Evolutionary conservation across 2,329 filamentous ascomycete genomes (phyloP).

Genomic region (Furcasterigmium furcatum): DNA sequence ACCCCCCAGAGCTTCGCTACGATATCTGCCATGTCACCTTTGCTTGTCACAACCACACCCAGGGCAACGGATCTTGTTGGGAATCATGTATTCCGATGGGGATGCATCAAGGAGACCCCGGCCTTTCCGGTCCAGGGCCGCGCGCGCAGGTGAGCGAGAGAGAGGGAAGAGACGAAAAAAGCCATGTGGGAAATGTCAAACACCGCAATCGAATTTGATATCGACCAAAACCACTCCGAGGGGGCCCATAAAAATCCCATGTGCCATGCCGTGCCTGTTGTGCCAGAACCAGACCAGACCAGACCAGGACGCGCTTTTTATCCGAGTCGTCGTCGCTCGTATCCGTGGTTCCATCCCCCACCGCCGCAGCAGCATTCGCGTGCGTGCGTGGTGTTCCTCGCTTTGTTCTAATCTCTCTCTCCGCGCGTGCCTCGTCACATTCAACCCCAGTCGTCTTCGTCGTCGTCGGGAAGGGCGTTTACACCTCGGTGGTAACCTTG

Average conservation of each 20-base stretch:
- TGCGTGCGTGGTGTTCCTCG: background rate
- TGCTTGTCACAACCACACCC: too few relatives aligned
- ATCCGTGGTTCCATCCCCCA: background rate
- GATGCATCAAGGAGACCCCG: background rate
- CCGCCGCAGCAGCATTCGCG: background rate
- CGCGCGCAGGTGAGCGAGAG: too few relatives aligned
- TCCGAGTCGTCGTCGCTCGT: slow-evolving; percentile 1
- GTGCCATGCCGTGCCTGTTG: slow-evolving; percentile 1
- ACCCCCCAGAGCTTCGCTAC: too few relatives aligned
- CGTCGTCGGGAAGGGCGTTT: slow-evolving; percentile 28
- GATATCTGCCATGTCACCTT: too few relatives aligned
- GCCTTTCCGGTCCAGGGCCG: too few relatives aligned
- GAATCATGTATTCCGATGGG: background rate
- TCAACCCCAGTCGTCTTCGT: background rate
- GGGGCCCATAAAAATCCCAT: background rate
- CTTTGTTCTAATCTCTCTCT: background rate
- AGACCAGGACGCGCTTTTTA: background rate
- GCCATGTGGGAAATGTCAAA: slow-evolving; percentile 1
- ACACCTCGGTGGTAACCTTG: slow-evolving; percentile 94
- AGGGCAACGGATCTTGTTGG: background rate
- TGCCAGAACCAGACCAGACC: slow-evolving; percentile 1
- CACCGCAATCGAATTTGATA: slow-evolving; percentile 1
- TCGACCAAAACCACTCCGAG: slow-evolving; percentile 1
- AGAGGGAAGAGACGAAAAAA: too few relatives aligned
- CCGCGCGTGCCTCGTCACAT: background rate